phyloP scores from a whole-genome alignment of 202 grass and related monocot genomes.

The Elaeis oleifera region DNA sequence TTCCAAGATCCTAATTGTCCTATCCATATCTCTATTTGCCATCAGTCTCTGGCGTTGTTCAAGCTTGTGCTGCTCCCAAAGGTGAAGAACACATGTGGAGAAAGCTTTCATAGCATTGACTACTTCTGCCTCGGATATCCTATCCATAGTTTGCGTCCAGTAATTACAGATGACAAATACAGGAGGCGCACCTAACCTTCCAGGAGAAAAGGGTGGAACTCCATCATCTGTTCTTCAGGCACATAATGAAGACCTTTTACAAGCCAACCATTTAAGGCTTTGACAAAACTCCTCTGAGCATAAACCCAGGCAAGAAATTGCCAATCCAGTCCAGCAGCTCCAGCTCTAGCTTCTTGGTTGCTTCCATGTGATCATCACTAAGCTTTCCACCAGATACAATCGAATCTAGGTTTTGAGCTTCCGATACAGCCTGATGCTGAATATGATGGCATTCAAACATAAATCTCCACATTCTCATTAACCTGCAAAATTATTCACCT shows the following conservation, averaged over 20 bases:
- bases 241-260: slow-evolving; percentile 57
- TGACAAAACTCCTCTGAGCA: slow-evolving; percentile 62
- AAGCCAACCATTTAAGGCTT: slow-evolving; percentile 60
- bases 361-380: slow-evolving; percentile 46
- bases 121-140: slow-evolving; percentile 58
- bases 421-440: slow-evolving; percentile 77
- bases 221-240: slow-evolving; percentile 91
- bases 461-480: slow-evolving; percentile 66
- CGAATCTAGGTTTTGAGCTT: slow-evolving; percentile 76
- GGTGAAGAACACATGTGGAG: slow-evolving; percentile 36
- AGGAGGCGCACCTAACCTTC: slow-evolving; percentile 67
- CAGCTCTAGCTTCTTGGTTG: slow-evolving; percentile 59
- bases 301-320: slow-evolving; percentile 63
- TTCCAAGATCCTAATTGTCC: slow-evolving; percentile 58
- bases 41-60: slow-evolving; percentile 72
- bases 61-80: slow-evolving; percentile 57
- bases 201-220: slow-evolving; percentile 74
- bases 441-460: slow-evolving; percentile 92
- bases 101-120: slow-evolving; percentile 60
- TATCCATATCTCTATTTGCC: slow-evolving; percentile 75
- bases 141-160: slow-evolving; percentile 52
- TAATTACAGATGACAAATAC: slow-evolving; percentile 83
- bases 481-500: slow-evolving; percentile 36
- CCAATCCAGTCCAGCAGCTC: slow-evolving; percentile 60
- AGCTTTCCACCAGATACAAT: slow-evolving; percentile 50